A percentile compares a stretch with the other conserved stretches of the same genome.
phyloP scores from a whole-genome alignment of 305 asterid species.

The Solanum aculeatissimum region DNA sequence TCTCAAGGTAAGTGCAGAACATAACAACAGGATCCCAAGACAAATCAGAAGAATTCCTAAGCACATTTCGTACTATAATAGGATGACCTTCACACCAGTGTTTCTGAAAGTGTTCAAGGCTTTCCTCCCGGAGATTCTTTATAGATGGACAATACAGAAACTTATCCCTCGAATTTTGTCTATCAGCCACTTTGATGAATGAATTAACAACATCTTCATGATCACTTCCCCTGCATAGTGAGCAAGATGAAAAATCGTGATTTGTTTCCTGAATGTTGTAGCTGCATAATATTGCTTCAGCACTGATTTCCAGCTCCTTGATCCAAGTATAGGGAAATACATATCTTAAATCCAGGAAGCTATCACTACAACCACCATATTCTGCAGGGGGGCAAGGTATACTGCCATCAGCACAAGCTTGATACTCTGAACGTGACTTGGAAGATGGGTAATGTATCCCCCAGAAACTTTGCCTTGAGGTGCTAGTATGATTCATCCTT shows the following conservation, averaged over 20 bases:
- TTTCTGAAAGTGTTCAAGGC: constrained; percentile 69
- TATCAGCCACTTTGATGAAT: constrained; percentile 24
- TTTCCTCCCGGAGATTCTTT: constrained; percentile 54
- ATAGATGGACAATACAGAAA: constrained; percentile 57
- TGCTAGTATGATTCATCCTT: constrained; percentile 15
- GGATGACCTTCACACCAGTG: constrained; percentile 95
- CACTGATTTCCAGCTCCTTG: constrained; percentile 59
- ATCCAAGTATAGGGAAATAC: constrained; percentile 62
- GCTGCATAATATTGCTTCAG: constrained; percentile 51
- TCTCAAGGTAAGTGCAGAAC: constrained; percentile 75
- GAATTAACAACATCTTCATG: constrained; percentile 20
- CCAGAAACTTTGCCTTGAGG: constrained; percentile 21
- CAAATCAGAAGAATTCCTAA: constrained; percentile 31
- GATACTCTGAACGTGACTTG: constrained; percentile 26
- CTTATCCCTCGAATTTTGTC: constrained; percentile 37
- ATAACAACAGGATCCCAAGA: constrained; percentile 88
- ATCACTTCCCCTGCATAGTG: constrained; percentile 25
- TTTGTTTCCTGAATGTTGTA: constrained; percentile 28
- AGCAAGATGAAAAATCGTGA: constrained; percentile 38
- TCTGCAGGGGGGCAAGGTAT: constrained; percentile 62
- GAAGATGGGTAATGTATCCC: constrained; percentile 16
- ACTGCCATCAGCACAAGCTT: constrained; percentile 45
- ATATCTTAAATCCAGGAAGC: constrained; percentile 58
- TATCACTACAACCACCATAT: constrained; percentile 71
- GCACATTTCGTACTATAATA: constrained; percentile 66